Evolutionary conservation across 108 stramenopile genomes (phyloP), one percentile per base, ranked within the genome.

Genomic region (Nitzschia palea): DNA sequence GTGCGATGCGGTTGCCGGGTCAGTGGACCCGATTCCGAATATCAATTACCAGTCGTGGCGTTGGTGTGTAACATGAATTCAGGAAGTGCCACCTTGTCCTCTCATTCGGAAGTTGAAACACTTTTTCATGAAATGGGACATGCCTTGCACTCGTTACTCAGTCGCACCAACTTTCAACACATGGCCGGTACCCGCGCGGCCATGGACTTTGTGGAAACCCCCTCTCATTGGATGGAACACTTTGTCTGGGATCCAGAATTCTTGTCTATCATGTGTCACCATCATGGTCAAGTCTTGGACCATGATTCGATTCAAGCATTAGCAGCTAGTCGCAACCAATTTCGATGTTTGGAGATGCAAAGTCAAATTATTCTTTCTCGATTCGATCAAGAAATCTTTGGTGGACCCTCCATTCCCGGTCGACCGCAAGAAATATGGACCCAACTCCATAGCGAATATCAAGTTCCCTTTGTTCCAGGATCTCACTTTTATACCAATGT

Each of bases 91-190:
- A 68, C 60, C 17, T 48, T 81, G 32, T 79, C 97, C 14, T 84
- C 93, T 5, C 96, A 96, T 67, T 72, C 84, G 0, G 97, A 99
- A 68, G 93, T 96, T 15, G 96, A 98, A 80, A 98, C 99, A 0
- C 73, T 99, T 17, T 94, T 90, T 61, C 99, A 99, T 58, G 97
- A 99, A 73, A 96, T 95, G 56, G 99, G 99, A 3, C 98, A 99
- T 71, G 97, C 94, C 15, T 51, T 97, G 43, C 99, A 99, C 71
- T 97, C 96, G 2, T 70, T 98, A 17, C 77, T 98, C 25, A 91
- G 90, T 12, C 84, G 97, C 10, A 98, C 97, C 30, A 79, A 77
- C 35, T 98, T 93, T 65, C 98, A 99, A 76, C 99, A 99, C 65
- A 58, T 98, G 45, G 90, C 93, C 6, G 99, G 99, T 10, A 98